Conservation (phyloP, 1,284 basidiomycete species). For the Malassezia dermatis region DNA sequence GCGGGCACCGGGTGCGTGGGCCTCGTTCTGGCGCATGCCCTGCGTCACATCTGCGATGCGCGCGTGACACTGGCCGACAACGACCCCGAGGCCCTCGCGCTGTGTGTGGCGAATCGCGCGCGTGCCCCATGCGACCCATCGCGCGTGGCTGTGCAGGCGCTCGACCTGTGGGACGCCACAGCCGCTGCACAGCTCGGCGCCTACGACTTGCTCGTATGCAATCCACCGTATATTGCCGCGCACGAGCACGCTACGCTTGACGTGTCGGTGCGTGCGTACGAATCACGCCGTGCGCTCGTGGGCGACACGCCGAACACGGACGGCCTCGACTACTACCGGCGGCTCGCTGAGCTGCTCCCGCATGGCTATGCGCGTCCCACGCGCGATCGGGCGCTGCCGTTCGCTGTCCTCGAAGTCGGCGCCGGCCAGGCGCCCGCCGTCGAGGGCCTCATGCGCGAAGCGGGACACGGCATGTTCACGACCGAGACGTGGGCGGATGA, state of each 20-base stretch:
- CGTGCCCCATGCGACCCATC: neutral
- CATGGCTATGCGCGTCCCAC: neutral
- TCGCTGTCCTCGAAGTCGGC: slow-evolving; percentile 11
- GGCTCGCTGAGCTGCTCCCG: neutral
- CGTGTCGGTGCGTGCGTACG: slow-evolving; percentile 60
- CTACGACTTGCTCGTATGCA: slow-evolving; percentile 72
- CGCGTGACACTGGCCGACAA: slow-evolving; percentile 6
- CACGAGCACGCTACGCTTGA: slow-evolving; percentile 52
- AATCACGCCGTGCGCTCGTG: slow-evolving; percentile 68
- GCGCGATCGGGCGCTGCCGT: neutral
- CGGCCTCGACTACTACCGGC: slow-evolving; percentile 14
- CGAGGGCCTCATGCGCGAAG: neutral
- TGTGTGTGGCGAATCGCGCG: neutral
- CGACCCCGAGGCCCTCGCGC: neutral
- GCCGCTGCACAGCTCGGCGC: neutral
- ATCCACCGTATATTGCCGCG: slow-evolving; percentile 80
- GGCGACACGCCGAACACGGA: slow-evolving; percentile 53
- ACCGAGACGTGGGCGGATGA: slow-evolving; percentile 3
- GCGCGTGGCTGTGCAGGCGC: neutral
- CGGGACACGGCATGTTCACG: neutral
- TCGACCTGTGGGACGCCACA: slow-evolving; percentile 1
- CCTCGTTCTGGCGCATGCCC: slow-evolving; percentile 1
- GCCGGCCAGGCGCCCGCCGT: slow-evolving; percentile 8
- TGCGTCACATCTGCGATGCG: neutral
- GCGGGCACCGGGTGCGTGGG: slow-evolving; percentile 16